Evolutionary conservation across 1,139 yeast species (phyloP), one percentile per base, ranked within the genome.

Genomic region (Magnusiomyces ingens): DNA sequence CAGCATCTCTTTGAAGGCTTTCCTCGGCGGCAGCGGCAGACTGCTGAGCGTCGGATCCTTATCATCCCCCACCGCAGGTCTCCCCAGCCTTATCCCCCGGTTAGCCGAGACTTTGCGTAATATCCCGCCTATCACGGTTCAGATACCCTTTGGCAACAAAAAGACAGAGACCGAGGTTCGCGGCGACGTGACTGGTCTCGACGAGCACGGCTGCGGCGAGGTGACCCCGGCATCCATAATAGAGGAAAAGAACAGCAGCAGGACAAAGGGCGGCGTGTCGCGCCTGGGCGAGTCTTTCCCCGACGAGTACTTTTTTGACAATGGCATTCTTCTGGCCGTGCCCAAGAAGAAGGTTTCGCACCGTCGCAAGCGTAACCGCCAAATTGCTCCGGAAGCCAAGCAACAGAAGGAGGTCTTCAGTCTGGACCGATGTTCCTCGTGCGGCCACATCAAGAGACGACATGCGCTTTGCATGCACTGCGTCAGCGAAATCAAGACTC

Each of bases 391-490:
- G 2, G 95, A 90, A 12, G 77, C 80, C 58, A 91, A 89, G 68
- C 94, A 90, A 64, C 75, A 86, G 60, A 81, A 88, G 67, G 83
- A 84, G 52, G 75, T 87, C 60, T 79, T 83, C 56, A 85, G 87
- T 67, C 73, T 93, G 62, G 88, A 85, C 59, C 80, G 95, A 67
- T 93, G 99, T 69, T 96, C 98, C 3, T 85, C 96, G 0, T 93
- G 99, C 72, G 99, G 99, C 45, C 86, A 87, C 59, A 85, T 82
- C 62, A 91, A 91, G 71, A 78, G 97, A 65, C 82, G 94, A 1
- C 96, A 91, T 69, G 82, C 90, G 54, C 77, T 91, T 68, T 91
- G 99, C 71, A 89, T 89, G 95, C 80, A 86, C 66, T 91, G 99
- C 71, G 91, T 89, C 58, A 81, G 79, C 43, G 93, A 89, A 67